Evolutionary conservation across 1,284 basidiomycete genomes (phyloP).

Genomic region (Microstroma glucosiphilum): DNA sequence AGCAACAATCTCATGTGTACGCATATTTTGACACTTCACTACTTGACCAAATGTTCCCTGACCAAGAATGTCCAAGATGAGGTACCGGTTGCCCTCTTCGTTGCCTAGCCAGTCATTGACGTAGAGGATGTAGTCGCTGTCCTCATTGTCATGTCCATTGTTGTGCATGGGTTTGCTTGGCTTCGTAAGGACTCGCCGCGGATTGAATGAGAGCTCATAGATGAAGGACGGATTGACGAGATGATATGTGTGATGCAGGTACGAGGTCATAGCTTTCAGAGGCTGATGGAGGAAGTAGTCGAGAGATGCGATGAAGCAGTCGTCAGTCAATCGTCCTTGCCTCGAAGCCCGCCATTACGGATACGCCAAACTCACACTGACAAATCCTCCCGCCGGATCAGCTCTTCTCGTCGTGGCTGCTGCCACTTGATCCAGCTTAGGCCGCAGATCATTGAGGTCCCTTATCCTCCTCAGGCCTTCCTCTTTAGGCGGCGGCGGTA

Average conservation of each 20-base stretch:
- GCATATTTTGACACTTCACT: slow-evolving; percentile 99
- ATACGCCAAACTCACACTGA: slow-evolving; percentile 25
- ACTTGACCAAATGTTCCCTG: slow-evolving; percentile 99
- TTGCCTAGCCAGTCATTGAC: slow-evolving; percentile 50
- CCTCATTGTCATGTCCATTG: slow-evolving; percentile 49
- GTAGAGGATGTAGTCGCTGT: slow-evolving; percentile 50
- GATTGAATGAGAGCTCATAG: slow-evolving; percentile 50
- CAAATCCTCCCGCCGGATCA: slow-evolving; percentile 44
- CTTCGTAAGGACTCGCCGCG: slow-evolving; percentile 46
- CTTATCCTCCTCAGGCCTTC: slow-evolving; percentile 43
- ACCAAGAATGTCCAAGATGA: slow-evolving; percentile 94
- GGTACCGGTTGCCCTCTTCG: slow-evolving; percentile 62
- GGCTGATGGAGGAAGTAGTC: neutral
- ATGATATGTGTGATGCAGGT: slow-evolving; percentile 50
- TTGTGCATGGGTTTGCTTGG: slow-evolving; percentile 49
- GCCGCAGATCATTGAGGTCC: slow-evolving; percentile 37
- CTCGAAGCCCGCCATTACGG: neutral
- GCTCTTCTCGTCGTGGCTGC: slow-evolving; percentile 32
- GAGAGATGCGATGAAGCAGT: neutral
- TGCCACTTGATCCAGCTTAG: slow-evolving; percentile 31
- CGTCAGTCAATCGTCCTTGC: neutral
- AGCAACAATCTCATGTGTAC: slow-evolving; percentile 94
- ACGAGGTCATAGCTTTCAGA: slow-evolving; percentile 48
- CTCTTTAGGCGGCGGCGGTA: slow-evolving; percentile 4
- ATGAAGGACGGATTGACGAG: slow-evolving; percentile 49